These are phyloP conservation scores for Starmera stellimalicola DNA, from an alignment of 1,139 yeast species.

Conservation along the genomic window DNA sequence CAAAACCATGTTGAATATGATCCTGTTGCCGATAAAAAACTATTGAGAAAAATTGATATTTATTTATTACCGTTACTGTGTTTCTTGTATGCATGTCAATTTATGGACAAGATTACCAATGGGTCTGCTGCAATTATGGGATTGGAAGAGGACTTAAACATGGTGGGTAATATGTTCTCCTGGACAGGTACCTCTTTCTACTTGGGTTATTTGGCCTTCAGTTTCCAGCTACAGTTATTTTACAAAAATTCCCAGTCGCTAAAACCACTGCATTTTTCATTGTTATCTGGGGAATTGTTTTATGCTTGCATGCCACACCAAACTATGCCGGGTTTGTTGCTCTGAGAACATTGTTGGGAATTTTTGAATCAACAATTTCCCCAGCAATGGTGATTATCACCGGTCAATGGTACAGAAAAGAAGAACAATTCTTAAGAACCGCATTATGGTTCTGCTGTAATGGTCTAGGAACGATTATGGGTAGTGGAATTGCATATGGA, in stretches of 20 bases:
- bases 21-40: conserved; percentile 23
- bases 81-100: conserved; percentile 48
- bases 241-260: conserved; percentile 36
- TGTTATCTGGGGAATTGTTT: conserved; percentile 36
- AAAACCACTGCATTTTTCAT: conserved; percentile 29
- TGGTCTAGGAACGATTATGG: conserved; percentile 35
- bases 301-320: conserved; percentile 34
- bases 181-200: conserved; percentile 53
- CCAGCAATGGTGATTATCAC: conserved; percentile 47
- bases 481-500: conserved; percentile 39
- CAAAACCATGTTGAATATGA: conserved; percentile 6
- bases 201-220: conserved; percentile 40
- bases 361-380: conserved; percentile 36
- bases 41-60: conserved; percentile 43
- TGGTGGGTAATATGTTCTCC: conserved; percentile 43
- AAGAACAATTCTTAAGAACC: conserved; percentile 41
- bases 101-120: conserved; percentile 55
- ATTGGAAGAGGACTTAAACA: conserved; percentile 33
- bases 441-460: conserved; percentile 41
- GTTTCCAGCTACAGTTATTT: conserved; percentile 32
- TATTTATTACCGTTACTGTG: conserved; percentile 48
- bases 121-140: conserved; percentile 56
- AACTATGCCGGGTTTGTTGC: conserved; percentile 32
- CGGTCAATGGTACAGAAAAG: conserved; percentile 42
- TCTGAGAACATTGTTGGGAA: conserved; percentile 35